Conservation (phyloP, 768 basidiomycete genomes). For the Boletus sp. region DNA sequence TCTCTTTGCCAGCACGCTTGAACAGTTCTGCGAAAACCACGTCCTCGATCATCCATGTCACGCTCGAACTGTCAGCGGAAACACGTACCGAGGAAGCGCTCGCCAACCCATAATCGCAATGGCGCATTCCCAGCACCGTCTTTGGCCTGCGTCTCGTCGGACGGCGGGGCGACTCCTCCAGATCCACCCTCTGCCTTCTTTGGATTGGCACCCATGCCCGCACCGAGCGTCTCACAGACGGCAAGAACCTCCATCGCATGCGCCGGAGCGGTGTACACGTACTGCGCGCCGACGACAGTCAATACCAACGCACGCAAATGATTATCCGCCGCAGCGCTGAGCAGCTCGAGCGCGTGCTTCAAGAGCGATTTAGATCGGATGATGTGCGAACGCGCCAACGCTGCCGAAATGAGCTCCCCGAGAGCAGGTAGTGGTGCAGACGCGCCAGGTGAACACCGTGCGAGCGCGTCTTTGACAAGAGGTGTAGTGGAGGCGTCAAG, state of each 20-base stretch:
- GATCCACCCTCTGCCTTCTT: slow-evolving; percentile 17
- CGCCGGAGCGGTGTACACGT: slow-evolving; percentile 64
- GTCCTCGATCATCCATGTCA: not conserved
- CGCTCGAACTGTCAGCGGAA: not conserved
- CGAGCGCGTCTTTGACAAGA: slow-evolving; percentile 26
- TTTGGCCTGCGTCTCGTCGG: slow-evolving; percentile 9
- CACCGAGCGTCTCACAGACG: slow-evolving; percentile 67
- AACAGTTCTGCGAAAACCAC: slow-evolving; percentile 45
- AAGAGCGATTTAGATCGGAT: slow-evolving; percentile 38
- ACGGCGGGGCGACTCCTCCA: not conserved
- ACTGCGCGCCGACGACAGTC: slow-evolving; percentile 66
- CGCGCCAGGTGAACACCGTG: slow-evolving; percentile 21
- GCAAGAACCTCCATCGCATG: slow-evolving; percentile 64
- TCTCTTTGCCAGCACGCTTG: slow-evolving; percentile 51
- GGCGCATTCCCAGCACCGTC: slow-evolving; percentile 57
- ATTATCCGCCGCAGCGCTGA: slow-evolving; percentile 61
- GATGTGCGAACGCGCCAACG: slow-evolving; percentile 23
- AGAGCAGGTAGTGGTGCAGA: slow-evolving; percentile 19
- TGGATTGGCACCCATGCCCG: slow-evolving; percentile 53
- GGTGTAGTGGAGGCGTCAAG: slow-evolving; percentile 17
- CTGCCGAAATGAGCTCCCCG: slow-evolving; percentile 17
- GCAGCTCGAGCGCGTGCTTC: slow-evolving; percentile 57
- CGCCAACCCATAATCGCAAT: slow-evolving; percentile 69
- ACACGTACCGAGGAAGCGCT: slow-evolving; percentile 57
- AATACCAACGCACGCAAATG: slow-evolving; percentile 69